These are phyloP conservation scores for Penicillium paradoxum DNA, from an alignment of 495 filamentous ascomycete species.

Conservation along the genomic window DNA sequence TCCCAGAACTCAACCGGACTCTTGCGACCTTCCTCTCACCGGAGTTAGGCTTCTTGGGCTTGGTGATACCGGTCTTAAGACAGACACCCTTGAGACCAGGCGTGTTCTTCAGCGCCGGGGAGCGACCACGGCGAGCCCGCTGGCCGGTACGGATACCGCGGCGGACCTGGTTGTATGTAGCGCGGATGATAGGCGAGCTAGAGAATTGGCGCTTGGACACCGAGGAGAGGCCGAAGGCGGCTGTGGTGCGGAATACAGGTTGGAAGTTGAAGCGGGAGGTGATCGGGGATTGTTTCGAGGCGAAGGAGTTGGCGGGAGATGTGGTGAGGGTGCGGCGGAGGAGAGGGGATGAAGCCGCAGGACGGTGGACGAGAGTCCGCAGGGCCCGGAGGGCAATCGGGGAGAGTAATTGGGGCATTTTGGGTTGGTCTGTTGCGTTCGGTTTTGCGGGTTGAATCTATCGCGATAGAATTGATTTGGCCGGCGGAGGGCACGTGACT, in stretches of 20 bases:
- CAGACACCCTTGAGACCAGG: constrained; percentile 94
- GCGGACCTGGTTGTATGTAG: constrained; percentile 53
- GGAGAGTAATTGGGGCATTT: constrained; percentile 37
- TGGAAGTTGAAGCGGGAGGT: constrained; percentile 29
- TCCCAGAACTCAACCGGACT: constrained; percentile 81
- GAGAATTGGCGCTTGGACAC: constrained; percentile 38
- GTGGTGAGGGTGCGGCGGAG: constrained; percentile 22
- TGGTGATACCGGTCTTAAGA: constrained; percentile 82
- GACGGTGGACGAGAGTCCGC: constrained; percentile 36
- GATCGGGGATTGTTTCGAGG: constrained; percentile 15
- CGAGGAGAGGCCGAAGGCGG: constrained; percentile 17
- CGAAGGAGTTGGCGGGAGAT: constrained; percentile 8
- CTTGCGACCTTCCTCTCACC: constrained; percentile 89
- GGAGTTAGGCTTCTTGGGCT: constrained; percentile 98
- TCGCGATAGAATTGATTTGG: constrained; percentile 8
- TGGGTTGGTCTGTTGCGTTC: constrained; percentile 1
- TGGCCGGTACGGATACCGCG: constrained; percentile 72
- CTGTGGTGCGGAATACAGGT: constrained; percentile 33
- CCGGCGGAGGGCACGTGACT: constrained; percentile 25
- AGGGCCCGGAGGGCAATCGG: constrained; percentile 35
- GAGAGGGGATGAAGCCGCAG: constrained; percentile 11
- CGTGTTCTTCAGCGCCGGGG: constrained; percentile 72
- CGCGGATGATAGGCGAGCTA: constrained; percentile 33
- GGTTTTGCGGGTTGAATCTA: constrained; percentile 1
- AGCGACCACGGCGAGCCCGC: constrained; percentile 73